Base-by-base conservation (phyloP, 2,329 filamentous ascomycete genomes). In the Cryphonectria nitschkei region DNA sequence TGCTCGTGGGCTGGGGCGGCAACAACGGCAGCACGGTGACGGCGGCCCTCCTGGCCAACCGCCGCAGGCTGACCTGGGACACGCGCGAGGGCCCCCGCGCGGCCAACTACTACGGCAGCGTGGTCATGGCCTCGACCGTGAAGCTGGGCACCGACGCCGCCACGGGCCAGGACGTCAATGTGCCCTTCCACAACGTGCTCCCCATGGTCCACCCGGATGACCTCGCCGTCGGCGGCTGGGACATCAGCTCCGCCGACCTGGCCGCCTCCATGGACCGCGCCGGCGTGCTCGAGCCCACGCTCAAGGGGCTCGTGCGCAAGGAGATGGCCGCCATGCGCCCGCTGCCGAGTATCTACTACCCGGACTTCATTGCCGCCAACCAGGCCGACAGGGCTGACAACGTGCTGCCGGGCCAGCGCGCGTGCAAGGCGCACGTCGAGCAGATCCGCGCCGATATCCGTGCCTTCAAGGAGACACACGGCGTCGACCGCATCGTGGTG, bases 11-110 rank as follows among this genome's bases (percentile, higher is more conserved):
- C 74, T 95, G 92, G 90, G 96, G 96, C 83, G 96, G 96, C 79
- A 99, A 99, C 89, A 99, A 99, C 81, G 96, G 96, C 75, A 94
- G 94, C 75, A 99, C 96, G 71, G 94, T 99, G 74, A 98, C 96
- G 72, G 96, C 96, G 73, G 96, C 95, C 81, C 97, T 99, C 83
- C 88, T 99, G 80, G 96, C 95, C 83, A 99, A 99, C 84, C 93
- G 93, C 80, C 93, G 91, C 76, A 88, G 89, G 71, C 88, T 98
- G 71, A 85, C 87, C 73, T 99, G 96, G 96, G 93, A 98, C 75
- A 98, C 96, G 77, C 95, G 95, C 79, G 94, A 98, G 82, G 95
- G 95, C 68, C 84, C 88, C 76, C 93, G 90, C 74, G 86, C 89
- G 75, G 92, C 96, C 83, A 99, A 99, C 85, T 99, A 98, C 89